Percentiles rank a stretch among this genome's conserved stretches.
Conservation (phyloP, 2,329 filamentous ascomycete genomes). For the Nothophoma quercina region DNA sequence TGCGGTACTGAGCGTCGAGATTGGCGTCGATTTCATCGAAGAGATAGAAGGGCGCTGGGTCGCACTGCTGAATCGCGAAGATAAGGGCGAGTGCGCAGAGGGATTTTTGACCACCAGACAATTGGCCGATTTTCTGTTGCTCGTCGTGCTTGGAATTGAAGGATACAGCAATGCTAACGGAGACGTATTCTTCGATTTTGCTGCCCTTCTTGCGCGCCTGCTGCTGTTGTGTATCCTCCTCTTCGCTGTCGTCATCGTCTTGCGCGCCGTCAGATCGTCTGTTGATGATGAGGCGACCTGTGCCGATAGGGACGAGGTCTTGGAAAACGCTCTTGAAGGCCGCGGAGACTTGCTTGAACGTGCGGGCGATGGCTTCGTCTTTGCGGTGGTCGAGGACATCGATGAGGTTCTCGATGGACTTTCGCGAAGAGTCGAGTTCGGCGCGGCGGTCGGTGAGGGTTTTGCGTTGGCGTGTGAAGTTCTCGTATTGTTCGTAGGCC, state of each 20-base stretch:
- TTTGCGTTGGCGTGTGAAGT: conserved; percentile 91
- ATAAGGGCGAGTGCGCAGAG: conserved; percentile 96
- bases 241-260: conserved; percentile 62
- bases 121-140: conserved; percentile 95
- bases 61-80: conserved; percentile 97
- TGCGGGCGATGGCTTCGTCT: conserved; percentile 97
- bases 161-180: conserved; percentile 94
- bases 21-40: conserved; percentile 99
- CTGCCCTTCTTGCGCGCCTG: conserved; percentile 28
- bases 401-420: conserved; percentile 90
- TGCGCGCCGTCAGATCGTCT: conserved; percentile 81
- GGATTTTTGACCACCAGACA: conserved; percentile 97
- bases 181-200: conserved; percentile 91
- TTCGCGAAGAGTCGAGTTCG: conserved; percentile 86
- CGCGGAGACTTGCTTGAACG: conserved; percentile 95
- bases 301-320: conserved; percentile 91
- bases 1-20: conserved; percentile 95
- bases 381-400: conserved; percentile 92
- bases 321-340: conserved; percentile 95
- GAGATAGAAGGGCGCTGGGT: conserved; percentile 97
- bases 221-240: conserved; percentile 36
- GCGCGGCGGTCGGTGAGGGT: conserved; percentile 82
- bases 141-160: conserved; percentile 99
- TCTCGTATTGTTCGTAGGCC: conserved; percentile 98
- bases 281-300: conserved; percentile 91